Conservation (phyloP, 306 rosid species). For the Sicyos edulis region DNA sequence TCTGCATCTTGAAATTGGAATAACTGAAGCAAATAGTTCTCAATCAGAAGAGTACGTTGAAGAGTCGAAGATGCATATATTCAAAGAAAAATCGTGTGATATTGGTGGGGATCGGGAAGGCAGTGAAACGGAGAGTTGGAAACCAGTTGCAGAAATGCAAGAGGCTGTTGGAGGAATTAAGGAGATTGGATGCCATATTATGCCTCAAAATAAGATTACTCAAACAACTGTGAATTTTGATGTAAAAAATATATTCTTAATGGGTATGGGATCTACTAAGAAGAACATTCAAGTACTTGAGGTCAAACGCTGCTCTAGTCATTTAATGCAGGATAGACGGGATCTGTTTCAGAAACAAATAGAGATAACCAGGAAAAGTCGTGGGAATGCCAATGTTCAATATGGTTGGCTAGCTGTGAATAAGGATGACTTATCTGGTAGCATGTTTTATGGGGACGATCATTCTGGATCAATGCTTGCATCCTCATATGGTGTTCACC, state of each 20-base stretch:
- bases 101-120: not conserved
- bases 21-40: constrained; percentile 20
- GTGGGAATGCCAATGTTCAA: constrained; percentile 29
- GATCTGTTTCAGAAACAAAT: constrained; percentile 30
- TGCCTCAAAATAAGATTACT: not conserved
- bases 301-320: constrained; percentile 21
- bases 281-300: constrained; percentile 16
- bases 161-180: constrained; percentile 12
- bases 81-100: constrained; percentile 9
- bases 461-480: not conserved
- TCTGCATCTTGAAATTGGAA: constrained; percentile 29
- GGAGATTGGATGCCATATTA: not conserved
- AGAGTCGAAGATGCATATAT: constrained; percentile 20
- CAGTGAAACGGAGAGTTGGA: constrained; percentile 11
- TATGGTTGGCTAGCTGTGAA: constrained; percentile 27
- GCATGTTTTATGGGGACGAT: constrained; percentile 24
- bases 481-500: constrained; percentile 26
- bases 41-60: constrained; percentile 21
- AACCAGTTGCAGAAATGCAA: constrained; percentile 11
- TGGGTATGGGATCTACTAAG: constrained; percentile 4
- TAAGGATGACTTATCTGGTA: constrained; percentile 15
- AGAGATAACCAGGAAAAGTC: constrained; percentile 21
- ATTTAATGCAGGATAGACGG: constrained; percentile 16
- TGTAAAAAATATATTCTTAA: constrained; percentile 21
- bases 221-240: constrained; percentile 17